Evolutionary conservation across 2,329 filamentous ascomycete genomes (phyloP).

Genomic region (Dichotomopilus funicola): DNA sequence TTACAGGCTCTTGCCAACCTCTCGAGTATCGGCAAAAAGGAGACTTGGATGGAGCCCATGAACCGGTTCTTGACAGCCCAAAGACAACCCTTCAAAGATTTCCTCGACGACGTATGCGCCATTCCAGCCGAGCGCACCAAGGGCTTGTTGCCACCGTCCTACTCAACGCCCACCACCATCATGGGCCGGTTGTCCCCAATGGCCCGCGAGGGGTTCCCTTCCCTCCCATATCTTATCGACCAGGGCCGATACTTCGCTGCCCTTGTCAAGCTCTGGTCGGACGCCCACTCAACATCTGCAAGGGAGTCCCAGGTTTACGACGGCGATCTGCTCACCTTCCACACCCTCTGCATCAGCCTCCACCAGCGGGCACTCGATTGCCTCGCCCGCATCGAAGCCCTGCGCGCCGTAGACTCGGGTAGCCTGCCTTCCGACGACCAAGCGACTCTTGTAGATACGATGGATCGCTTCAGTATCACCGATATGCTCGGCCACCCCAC

Average conservation of each 20-base stretch:
- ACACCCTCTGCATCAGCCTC: constrained; percentile 43
- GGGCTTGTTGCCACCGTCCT: constrained; percentile 68
- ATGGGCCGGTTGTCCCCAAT: constrained; percentile 72
- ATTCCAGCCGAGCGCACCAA: constrained; percentile 66
- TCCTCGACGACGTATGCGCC: constrained; percentile 78
- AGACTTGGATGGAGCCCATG: constrained; percentile 99
- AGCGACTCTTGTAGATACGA: constrained; percentile 37
- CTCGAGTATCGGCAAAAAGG: constrained; percentile 86
- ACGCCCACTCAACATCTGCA: constrained; percentile 38
- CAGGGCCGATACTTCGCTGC: constrained; percentile 78
- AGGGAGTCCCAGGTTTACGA: constrained; percentile 35
- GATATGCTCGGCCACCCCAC: constrained; percentile 34
- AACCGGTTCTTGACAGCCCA: constrained; percentile 76
- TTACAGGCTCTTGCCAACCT: constrained; percentile 87
- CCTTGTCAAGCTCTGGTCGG: constrained; percentile 74
- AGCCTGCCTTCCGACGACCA: constrained; percentile 24
- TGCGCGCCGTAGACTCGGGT: constrained; percentile 35
- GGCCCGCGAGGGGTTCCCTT: constrained; percentile 86
- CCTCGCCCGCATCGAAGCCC: constrained; percentile 42
- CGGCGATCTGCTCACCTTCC: constrained; percentile 49
- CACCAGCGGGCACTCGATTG: constrained; percentile 48
- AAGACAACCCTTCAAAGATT: constrained; percentile 74
- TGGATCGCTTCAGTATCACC: constrained; percentile 39
- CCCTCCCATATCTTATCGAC: constrained; percentile 87
- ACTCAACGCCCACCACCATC: constrained; percentile 89